A percentile compares a stretch with the other conserved stretches of the same genome.
Conservation (phyloP, 169 alveolate species). For the Plasmodium gaboni region DNA sequence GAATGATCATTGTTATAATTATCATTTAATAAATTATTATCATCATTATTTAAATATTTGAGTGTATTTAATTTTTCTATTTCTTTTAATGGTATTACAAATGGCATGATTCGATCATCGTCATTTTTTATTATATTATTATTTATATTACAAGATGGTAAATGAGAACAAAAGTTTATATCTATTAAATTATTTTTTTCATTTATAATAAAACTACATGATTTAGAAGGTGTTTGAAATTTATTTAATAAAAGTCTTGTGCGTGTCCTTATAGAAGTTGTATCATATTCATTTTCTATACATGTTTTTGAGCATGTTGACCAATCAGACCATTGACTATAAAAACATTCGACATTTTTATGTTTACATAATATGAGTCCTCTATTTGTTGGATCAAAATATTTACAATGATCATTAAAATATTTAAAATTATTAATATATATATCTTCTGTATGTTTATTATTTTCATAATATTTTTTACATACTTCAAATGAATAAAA, state of each 20-base stretch:
- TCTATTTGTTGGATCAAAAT: constrained; percentile 49
- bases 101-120: constrained; percentile 2
- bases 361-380: constrained; percentile 82
- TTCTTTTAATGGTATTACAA: constrained; percentile 42
- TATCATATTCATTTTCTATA: constrained; percentile 65
- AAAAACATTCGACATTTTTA: constrained; percentile 43
- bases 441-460: neutral
- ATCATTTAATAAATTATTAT: constrained; percentile 30
- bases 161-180: constrained; percentile 1
- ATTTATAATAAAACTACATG: constrained; percentile 24
- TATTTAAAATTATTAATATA: constrained; percentile 4
- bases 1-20: neutral
- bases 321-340: constrained; percentile 83
- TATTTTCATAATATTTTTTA: constrained; percentile 24
- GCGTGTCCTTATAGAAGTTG: constrained; percentile 31
- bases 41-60: constrained; percentile 27
- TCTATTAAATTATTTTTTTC: constrained; percentile 16
- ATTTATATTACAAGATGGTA: constrained; percentile 16
- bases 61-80: constrained; percentile 48
- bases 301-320: constrained; percentile 77
- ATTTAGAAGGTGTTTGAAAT: constrained; percentile 1
- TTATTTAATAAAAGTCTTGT: constrained; percentile 11
- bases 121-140: neutral
- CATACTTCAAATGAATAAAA: constrained; percentile 48
- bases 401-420: constrained; percentile 21